Evolutionary conservation across 805 yeast species (phyloP).

Genomic region (Metschnikowia noctiluminum): DNA sequence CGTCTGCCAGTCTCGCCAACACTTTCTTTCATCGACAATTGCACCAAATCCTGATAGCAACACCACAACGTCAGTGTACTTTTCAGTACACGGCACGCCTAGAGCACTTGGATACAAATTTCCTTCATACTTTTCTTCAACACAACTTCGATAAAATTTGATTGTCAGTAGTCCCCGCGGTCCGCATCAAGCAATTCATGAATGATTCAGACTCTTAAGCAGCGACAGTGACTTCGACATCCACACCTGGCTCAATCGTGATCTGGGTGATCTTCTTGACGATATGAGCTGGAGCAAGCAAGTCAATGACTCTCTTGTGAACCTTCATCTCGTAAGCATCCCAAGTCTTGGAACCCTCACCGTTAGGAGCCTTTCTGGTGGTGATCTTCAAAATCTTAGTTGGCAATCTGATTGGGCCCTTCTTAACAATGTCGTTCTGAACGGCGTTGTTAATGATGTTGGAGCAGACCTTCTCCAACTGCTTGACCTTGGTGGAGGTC

Average conservation of each 20-base stretch:
- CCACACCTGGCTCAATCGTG: constrained; percentile 99
- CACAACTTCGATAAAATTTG: constrained; percentile 15
- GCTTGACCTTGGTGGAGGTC: constrained; percentile 98
- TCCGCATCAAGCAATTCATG: neutral
- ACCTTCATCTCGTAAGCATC: constrained; percentile 99
- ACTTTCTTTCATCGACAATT: constrained; percentile 12
- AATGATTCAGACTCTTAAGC: constrained; percentile 46
- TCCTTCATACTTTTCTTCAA: constrained; percentile 9
- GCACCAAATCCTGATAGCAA: constrained; percentile 54
- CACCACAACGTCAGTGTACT: constrained; percentile 54
- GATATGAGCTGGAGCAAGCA: constrained; percentile 90
- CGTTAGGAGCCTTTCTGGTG: constrained; percentile 99
- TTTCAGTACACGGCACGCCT: constrained; percentile 56
- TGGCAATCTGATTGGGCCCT: constrained; percentile 99
- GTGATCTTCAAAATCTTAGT: constrained; percentile 96
- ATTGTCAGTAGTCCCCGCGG: constrained; percentile 6
- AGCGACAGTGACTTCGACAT: constrained; percentile 91
- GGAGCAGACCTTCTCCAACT: constrained; percentile 92
- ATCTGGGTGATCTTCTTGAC: constrained; percentile 96
- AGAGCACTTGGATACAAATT: constrained; percentile 45
- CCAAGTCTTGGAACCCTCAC: constrained; percentile 99
- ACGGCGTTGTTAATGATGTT: constrained; percentile 87
- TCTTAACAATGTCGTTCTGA: constrained; percentile 78
- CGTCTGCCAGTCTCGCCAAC: constrained; percentile 10
- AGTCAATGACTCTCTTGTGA: constrained; percentile 99